Percentiles rank a stretch among this genome's conserved stretches.
Conservation (phyloP, 805 yeast species). For the Ogataea populi-albae region DNA sequence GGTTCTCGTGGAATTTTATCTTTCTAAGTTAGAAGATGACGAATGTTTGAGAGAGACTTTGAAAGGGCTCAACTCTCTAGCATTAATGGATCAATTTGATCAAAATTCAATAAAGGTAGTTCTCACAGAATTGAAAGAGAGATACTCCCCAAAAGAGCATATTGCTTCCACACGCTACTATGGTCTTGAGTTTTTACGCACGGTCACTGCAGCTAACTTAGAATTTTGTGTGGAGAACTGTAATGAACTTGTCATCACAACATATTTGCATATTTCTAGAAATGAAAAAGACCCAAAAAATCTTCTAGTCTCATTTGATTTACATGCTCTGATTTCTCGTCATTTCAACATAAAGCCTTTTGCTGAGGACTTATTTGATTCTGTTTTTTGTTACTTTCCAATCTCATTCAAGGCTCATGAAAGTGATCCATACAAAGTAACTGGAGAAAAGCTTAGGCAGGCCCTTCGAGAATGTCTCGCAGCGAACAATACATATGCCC, state of each 20-base stretch:
- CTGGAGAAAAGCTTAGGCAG: slow-evolving; percentile 66
- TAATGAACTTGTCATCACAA: slow-evolving; percentile 44
- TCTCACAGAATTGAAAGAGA: slow-evolving; percentile 34
- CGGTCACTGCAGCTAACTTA: slow-evolving; percentile 32
- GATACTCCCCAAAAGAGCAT: slow-evolving; percentile 54
- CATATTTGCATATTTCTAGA: slow-evolving; percentile 65
- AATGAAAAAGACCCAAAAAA: slow-evolving; percentile 97
- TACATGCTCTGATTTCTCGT: slow-evolving; percentile 48
- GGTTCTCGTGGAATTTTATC: slow-evolving; percentile 55
- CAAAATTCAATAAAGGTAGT: slow-evolving; percentile 37
- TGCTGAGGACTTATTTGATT: slow-evolving; percentile 75
- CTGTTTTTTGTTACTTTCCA: slow-evolving; percentile 93
- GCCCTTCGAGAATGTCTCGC: slow-evolving; percentile 62
- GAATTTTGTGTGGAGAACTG: slow-evolving; percentile 22
- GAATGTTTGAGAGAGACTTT: slow-evolving; percentile 50
- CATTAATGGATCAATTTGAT: slow-evolving; percentile 48
- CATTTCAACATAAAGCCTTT: slow-evolving; percentile 39
- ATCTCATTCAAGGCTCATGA: slow-evolving; percentile 91
- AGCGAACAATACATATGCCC: slow-evolving; percentile 59
- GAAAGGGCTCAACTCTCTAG: slow-evolving; percentile 50
- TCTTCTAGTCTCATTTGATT: slow-evolving; percentile 62
- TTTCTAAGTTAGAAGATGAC: slow-evolving; percentile 66
- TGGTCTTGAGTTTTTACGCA: slow-evolving; percentile 50
- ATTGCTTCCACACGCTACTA: slow-evolving; percentile 61
- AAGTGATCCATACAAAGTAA: slow-evolving; percentile 81